These are phyloP conservation scores for Aspergillus sp. DNA, from an alignment of 2,329 filamentous ascomycete species.

Conservation along the genomic window DNA sequence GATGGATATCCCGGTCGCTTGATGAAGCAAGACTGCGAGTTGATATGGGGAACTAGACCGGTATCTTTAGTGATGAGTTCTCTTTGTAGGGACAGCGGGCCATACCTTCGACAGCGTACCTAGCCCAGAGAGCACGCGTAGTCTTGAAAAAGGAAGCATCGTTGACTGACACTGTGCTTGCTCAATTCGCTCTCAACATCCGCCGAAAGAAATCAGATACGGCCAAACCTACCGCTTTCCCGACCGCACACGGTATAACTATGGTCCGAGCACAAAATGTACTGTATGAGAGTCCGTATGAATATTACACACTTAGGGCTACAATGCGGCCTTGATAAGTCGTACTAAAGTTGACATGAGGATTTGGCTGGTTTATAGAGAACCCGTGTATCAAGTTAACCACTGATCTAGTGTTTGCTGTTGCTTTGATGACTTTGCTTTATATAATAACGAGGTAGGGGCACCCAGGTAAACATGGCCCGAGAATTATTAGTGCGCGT, in stretches of 20 bases:
- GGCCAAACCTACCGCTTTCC: neutral
- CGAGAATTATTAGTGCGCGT: no score
- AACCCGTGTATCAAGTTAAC: no score
- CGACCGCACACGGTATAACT: neutral
- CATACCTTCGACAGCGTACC: conserved; percentile 17
- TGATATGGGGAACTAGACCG: neutral
- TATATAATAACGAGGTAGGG: no score
- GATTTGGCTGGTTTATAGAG: no score
- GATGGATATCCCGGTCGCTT: neutral
- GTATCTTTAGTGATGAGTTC: neutral
- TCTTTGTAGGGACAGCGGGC: neutral
- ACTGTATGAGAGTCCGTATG: no score
- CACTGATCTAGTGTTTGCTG: no score
- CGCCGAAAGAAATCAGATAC: neutral
- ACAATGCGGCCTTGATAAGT: no score
- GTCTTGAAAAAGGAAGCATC: conserved; percentile 17
- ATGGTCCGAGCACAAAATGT: neutral
- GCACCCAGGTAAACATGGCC: no score
- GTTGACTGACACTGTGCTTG: neutral
- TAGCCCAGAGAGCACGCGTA: conserved; percentile 15
- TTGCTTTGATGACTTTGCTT: no score
- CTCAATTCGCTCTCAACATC: no score
- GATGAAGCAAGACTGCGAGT: conserved; percentile 3
- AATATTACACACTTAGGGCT: no score
- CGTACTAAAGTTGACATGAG: no score